phyloP scores from a whole-genome alignment of 352 stramenopile genomes.

The Blastocystis sp. region DNA sequence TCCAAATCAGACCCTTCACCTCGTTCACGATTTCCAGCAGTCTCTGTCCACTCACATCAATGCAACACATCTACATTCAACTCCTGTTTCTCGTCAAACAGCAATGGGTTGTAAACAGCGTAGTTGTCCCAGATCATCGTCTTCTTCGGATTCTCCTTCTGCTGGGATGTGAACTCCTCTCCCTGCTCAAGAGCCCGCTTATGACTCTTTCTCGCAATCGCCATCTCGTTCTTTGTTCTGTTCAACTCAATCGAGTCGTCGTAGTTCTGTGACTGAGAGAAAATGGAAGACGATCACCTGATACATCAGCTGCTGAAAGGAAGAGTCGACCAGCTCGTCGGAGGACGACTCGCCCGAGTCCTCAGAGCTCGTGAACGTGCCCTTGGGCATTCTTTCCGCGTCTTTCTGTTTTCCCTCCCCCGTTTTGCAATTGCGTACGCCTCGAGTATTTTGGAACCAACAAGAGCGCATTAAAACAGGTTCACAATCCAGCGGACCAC shows the following conservation, averaged over 20 bases:
- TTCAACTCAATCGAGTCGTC: neutral
- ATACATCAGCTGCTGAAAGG: neutral
- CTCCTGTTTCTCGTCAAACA: neutral
- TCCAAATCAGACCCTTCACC: conserved; percentile 19
- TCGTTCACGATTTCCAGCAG: conserved; percentile 30
- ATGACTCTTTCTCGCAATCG: neutral
- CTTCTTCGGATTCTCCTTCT: neutral
- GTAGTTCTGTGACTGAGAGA: neutral
- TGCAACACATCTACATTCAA: neutral
- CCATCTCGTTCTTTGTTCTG: neutral
- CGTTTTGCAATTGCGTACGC: neutral
- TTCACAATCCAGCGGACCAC: neutral
- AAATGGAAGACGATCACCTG: neutral
- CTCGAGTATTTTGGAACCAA: neutral
- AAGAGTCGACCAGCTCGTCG: neutral
- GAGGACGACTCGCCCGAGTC: neutral
- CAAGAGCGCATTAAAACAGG: neutral
- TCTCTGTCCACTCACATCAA: neutral
- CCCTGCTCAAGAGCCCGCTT: neutral
- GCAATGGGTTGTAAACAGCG: neutral
- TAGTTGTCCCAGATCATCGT: neutral
- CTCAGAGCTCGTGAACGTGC: neutral
- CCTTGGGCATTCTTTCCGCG: neutral
- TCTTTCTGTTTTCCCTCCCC: neutral
- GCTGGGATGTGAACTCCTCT: neutral